Evolutionary conservation across 1,284 basidiomycete species (phyloP).

Genomic region (Apiotrichum sp.): DNA sequence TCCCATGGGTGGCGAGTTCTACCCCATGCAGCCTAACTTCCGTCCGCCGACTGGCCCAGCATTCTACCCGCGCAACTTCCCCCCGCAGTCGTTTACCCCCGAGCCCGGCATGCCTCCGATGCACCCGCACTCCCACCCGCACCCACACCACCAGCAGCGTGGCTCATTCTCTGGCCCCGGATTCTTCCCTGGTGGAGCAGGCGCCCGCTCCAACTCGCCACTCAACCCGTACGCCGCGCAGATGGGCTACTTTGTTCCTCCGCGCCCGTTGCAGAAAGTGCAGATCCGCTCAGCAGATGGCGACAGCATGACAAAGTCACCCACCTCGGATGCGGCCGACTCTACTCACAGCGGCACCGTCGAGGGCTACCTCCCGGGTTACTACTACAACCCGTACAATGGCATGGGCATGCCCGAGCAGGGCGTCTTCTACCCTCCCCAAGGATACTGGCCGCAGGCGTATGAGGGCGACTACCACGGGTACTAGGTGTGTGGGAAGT

Average conservation of each 20-base stretch:
- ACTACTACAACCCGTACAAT: slow-evolving; percentile 31
- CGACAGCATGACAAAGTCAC: slow-evolving; percentile 6
- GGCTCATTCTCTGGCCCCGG: slow-evolving; percentile 21
- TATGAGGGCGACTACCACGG: slow-evolving; percentile 21
- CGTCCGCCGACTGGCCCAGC: background rate
- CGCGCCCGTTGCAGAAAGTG: slow-evolving; percentile 25
- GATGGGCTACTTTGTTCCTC: slow-evolving; percentile 28
- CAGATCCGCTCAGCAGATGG: slow-evolving; percentile 23
- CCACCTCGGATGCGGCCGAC: slow-evolving; percentile 6
- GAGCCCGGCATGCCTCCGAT: slow-evolving; percentile 2
- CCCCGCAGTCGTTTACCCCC: slow-evolving; percentile 14
- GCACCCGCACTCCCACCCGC: slow-evolving; percentile 7
- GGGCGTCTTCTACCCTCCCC: slow-evolving; percentile 11
- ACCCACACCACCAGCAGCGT: too few relatives aligned
- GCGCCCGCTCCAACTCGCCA: slow-evolving; percentile 18
- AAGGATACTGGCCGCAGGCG: slow-evolving; percentile 13
- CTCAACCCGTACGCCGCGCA: slow-evolving; percentile 22
- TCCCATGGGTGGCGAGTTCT: slow-evolving; percentile 57
- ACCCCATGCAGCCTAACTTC: slow-evolving; percentile 56
- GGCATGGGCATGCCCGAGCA: slow-evolving; percentile 1
- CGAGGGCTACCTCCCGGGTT: slow-evolving; percentile 7
- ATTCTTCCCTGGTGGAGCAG: slow-evolving; percentile 1
- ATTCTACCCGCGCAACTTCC: slow-evolving; percentile 9
- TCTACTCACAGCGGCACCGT: background rate
- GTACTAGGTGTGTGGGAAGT: too few relatives aligned